Base-by-base conservation (phyloP, 2,329 filamentous ascomycete species). In the Colletotrichum chlorophyti region DNA sequence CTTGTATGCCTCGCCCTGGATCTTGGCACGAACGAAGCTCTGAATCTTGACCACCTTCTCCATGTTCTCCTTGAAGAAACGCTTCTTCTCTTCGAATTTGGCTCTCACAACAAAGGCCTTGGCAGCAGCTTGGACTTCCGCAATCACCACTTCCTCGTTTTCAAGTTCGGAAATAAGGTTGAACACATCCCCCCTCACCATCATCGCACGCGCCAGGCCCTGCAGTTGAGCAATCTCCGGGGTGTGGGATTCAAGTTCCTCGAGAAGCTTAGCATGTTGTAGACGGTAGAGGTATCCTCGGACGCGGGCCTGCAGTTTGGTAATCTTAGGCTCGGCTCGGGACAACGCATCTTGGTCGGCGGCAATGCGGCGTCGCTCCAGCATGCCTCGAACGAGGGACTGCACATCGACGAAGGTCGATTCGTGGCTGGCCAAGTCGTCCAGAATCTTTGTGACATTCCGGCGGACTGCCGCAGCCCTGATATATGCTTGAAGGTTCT, bases 41-140 rank as follows among this genome's bases (percentile, higher is more conserved):
- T 99, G 96, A 55, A 98, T 93, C 75, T 99, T 99, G 80, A 99
- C 89, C 23, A 99, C 95, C 75, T 96, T 98, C 68, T 97, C 88
- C 95, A 99, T 99, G 69, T 99, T 99, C 75, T 96, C 89, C 65
- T 90, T 89, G 79, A 93, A 99, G 76, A 90, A 94, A 19, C 87
- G 87, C 70, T 90, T 87, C 81, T 97, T 97, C 72, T 96, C 91
- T 49, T 84, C 86, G 66, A 96, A 98, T 15, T 81, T 82, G 12
- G 79, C 82, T 29, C 94, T 85, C 27, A 98, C 84, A 3, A 96
- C 73, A 66, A 86, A 88, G 3, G 87, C 94, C 65, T 89, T 86
- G 7, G 89, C 85, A 6, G 85, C 81, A 5, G 93, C 82, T 72
- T 98, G 93, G 21, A 97, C 75, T 26, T 88, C 89, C 8, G 86